Conservation (phyloP, 2,329 filamentous ascomycete genomes). For the Aureobasidium uvarum region DNA sequence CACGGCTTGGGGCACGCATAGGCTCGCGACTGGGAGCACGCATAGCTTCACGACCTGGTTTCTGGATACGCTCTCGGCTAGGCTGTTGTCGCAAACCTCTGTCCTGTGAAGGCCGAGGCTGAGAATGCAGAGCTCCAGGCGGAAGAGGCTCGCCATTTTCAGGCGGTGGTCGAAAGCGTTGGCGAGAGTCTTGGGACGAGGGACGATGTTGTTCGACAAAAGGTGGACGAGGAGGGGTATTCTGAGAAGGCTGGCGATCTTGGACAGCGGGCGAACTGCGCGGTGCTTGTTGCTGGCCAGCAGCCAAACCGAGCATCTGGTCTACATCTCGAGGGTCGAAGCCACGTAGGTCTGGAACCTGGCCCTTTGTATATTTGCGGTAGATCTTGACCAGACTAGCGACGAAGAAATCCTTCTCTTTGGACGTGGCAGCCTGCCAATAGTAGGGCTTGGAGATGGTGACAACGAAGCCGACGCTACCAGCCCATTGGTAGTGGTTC, state of each 20-base stretch:
- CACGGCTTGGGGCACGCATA: conserved; percentile 31
- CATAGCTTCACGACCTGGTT: conserved; percentile 37
- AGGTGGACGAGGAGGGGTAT: conserved; percentile 34
- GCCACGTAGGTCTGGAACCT: conserved; percentile 72
- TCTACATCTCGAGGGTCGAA: conserved; percentile 80
- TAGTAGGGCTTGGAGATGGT: conserved; percentile 94
- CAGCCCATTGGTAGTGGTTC: conserved; percentile 70
- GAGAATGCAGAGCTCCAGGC: conserved; percentile 11
- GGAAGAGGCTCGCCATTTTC: conserved; percentile 16
- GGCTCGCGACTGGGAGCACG: conserved; percentile 35
- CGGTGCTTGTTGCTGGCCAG: conserved; percentile 29
- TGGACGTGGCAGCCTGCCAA: conserved; percentile 88
- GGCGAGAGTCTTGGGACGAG: conserved; percentile 25
- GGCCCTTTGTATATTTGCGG: conserved; percentile 90
- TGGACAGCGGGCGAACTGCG: conserved; percentile 21
- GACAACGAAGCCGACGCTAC: conserved; percentile 79
- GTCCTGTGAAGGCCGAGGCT: conserved; percentile 24
- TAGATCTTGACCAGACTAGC: conserved; percentile 95
- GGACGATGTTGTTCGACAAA: conserved; percentile 36
- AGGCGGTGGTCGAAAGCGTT: conserved; percentile 25
- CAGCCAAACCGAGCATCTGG: conserved; percentile 58
- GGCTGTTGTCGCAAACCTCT: conserved; percentile 28
- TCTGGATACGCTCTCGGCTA: conserved; percentile 27
- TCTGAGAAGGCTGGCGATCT: conserved; percentile 16
- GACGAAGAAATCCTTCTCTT: conserved; percentile 99